Evolutionary conservation across 768 basidiomycete species (phyloP), one percentile per base, ranked within the genome.

Genomic region (Glaciozyma martinii): DNA sequence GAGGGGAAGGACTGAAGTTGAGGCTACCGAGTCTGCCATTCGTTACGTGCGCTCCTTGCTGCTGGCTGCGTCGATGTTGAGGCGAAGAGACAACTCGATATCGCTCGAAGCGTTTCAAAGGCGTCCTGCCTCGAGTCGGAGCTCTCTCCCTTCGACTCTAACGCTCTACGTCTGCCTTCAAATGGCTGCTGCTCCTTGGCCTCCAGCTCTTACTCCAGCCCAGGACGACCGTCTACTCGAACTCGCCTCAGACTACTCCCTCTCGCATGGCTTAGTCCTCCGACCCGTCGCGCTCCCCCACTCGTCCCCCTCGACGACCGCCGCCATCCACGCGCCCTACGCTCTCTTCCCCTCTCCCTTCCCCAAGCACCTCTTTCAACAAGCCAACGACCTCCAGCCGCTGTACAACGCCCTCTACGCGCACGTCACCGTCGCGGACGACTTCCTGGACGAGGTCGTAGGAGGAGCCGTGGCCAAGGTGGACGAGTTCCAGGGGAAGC

Each of bases 251-350:
- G 87, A 87, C 0, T 92, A 88, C 72, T 88, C 93, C 4, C 80
- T 98, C 57, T 82, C 90, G 3, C 86, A 88, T 75, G 89, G 89
- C 10, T 80, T 97, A 33, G 79, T 87, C n/a, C 90, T 89, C 75
- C 84, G 91, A 25, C 89, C 88, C 15, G 78, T 30, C 43, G 21
- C 50, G 16, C 13, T 33, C 18, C 27, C 60, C 3, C 49, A 74
- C 62, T 82, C 84, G 62, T 78, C 84, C 2, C 72, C 78, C 30
- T 71, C 78, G 53, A 84, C 86, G 3, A 82, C 83, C 16, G 83
- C 85, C n/a, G 86, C 85, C 0, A 89, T 93, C 70, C 89, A 95
- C 74, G 93, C 92, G 0, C 95, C 95, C 0, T 78, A 97, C 67
- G 82, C 93, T 0, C 80, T 99, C 47, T 82, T 92, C 71, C 94